Base-by-base conservation (phyloP, 176 grass and related monocot species). In the Ananas comosus region DNA sequence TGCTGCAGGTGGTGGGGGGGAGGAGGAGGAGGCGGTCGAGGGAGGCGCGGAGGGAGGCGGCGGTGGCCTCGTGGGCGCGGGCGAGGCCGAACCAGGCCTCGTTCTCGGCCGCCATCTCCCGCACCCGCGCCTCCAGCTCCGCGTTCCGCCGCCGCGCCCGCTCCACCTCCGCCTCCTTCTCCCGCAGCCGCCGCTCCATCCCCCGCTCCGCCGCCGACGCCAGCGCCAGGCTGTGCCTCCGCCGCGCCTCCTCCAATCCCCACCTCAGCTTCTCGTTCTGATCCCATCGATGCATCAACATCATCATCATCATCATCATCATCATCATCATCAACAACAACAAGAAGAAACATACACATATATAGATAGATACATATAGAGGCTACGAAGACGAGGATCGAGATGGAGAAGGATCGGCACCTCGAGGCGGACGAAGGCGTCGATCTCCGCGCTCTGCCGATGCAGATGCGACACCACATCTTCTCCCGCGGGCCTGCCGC, bases 61-160 rank as follows among this genome's bases (percentile, higher is more conserved):
- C 81, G 1, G 75, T 25, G 51, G 72, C 91, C 70, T 90, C 87
- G 75, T 86, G 66, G 65, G 77, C 75, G 70, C 72, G 71, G 19
- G 91, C 81, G 13, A 80, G 59, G 66, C 74, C 66, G 1, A 87
- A 80, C 86, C 91, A 95, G 10, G 74, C 79, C 28, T 87, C 70
- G 2, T 51, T 80, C 63, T 95, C 91, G 0, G 69, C 66, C 4
- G 49, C 58, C 28, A 87, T 83, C 61, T 78, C 78, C 16, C 66
- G 48, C 0, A 95, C 50, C 64, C 52, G 8, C 65, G 82, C 83
- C 67, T 90, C 81, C 53, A 95, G 58, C 49, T 87, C 67, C 7
- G 19, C 23, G 67, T 74, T 84, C 42, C 78, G 72, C 29, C 13
- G 65, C 0, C 74, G 63, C 12, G 75, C 76, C 18, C 25, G 49